Conservation (phyloP, 345 rosid genomes). For the Hirschfeldia incana region DNA sequence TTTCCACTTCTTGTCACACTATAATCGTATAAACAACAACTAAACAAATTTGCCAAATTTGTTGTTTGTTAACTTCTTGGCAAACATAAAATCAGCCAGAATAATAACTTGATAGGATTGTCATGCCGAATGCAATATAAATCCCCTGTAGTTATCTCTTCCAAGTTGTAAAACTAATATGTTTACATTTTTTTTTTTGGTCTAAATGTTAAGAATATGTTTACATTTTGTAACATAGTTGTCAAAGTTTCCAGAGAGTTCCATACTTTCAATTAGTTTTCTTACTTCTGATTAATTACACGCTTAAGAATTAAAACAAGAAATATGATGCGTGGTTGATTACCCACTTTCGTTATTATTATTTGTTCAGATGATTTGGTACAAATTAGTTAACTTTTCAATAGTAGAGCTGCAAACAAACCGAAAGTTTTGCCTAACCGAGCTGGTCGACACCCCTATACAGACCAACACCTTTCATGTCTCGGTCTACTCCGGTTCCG, state of each 20-base stretch:
- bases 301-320: background rate
- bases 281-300: constrained; percentile 1
- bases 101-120: constrained; percentile 7
- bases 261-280: background rate
- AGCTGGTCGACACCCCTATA: constrained; percentile 38
- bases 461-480: constrained; percentile 27
- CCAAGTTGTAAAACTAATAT: constrained; percentile 13
- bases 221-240: background rate
- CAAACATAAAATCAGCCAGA: constrained; percentile 1
- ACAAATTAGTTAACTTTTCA: constrained; percentile 24
- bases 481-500: constrained; percentile 24
- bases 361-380: constrained; percentile 26
- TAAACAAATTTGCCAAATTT: constrained; percentile 2
- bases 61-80: constrained; percentile 23
- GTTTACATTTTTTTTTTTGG: background rate
- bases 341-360: constrained; percentile 8
- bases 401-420: constrained; percentile 20
- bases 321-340: constrained; percentile 9
- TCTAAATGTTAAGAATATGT: too few species aligned
- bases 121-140: background rate
- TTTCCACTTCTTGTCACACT: constrained; percentile 44
- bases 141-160: background rate
- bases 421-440: constrained; percentile 23
- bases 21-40: constrained; percentile 52
- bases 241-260: background rate